phyloP scores from a whole-genome alignment of 257 asterid species.

The Salvia rosmarinus region DNA sequence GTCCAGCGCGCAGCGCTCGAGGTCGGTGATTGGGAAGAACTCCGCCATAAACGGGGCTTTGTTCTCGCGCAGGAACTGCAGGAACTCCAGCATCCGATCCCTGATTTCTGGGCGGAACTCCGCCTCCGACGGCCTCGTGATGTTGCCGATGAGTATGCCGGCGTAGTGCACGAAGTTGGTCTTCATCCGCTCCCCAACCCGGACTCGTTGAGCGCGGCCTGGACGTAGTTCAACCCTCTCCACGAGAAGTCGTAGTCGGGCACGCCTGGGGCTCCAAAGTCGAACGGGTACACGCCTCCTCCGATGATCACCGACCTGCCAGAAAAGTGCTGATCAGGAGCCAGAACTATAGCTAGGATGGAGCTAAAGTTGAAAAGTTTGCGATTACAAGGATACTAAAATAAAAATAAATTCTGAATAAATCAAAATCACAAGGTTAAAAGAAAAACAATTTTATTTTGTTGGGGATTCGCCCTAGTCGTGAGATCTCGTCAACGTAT shows the following conservation, averaged over 20 bases:
- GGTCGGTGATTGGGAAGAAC: conserved; percentile 32
- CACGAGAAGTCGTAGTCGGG: not conserved
- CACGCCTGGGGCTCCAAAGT: not conserved
- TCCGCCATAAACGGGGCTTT: conserved; percentile 31
- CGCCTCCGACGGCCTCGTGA: conserved; percentile 45
- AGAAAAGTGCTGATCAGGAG: not conserved
- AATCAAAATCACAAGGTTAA: no score
- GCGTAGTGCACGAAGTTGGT: conserved; percentile 15
- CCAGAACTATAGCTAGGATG: no score
- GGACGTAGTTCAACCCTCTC: not conserved
- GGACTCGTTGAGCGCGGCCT: conserved; percentile 19
- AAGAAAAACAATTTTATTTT: no score
- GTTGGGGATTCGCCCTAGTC: no score
- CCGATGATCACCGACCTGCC: not conserved
- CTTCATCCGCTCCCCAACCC: conserved; percentile 17
- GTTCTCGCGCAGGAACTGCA: not conserved
- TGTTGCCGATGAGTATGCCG: not conserved
- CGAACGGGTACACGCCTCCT: not conserved
- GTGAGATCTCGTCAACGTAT: no score
- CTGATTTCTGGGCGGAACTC: conserved; percentile 40
- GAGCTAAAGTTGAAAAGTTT: no score
- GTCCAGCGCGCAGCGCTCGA: not conserved
- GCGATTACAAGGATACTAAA: no score
- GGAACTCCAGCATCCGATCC: conserved; percentile 5
- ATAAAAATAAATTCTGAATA: no score